Evolutionary conservation across 306 rosid genomes (phyloP), one percentile per base, ranked within the genome.

Genomic region (Astragalus glycyphyllos): DNA sequence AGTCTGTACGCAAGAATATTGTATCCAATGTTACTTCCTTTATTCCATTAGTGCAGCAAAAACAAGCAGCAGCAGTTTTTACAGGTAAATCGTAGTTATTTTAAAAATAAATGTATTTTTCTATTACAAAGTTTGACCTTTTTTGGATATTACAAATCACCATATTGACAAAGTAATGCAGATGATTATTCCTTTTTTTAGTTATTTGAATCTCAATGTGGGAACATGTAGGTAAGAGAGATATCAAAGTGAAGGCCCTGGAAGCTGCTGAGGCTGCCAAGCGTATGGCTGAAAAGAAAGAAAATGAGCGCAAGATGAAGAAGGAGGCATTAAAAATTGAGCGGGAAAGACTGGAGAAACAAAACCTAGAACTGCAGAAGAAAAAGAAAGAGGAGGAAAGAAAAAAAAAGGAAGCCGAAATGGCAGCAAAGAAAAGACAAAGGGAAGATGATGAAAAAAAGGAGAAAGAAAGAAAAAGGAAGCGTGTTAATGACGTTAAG

Each of bases 31-130:
- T 91, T 15, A 73, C 90, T 79, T 95, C 99, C 71, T 91, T 95
- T 72, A 80, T 95, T 87, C 99, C 99, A 23, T 85, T 91, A 62
- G 97, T 95, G 53, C 96, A 86, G 80, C 95, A 89, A 85, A 89
- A 92, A 72, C 96, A 91, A 88, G 89, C 96, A 26, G 87, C 96
- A 6, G 80, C 91, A 12, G 92, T 65, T 64, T 38, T 81, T 44
- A 77, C 93, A 76, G 96, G 99, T 94, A 79, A 69, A 29, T 75
- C n/a, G 23, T 59, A n/a, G 58, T 58, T 48, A 4, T 31, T 46
- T 32, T 8, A 7, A 58, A 58, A 41, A 31, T 45, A 12, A 74
- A 8, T 62, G 40, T 65, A 49, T 69, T 69, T 76, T 51, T 69
- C 63, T 51, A 11, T 65, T n/a, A 16, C 38, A 32, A 26, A 31